phyloP scores from a whole-genome alignment of 768 basidiomycete species.

The Lactarius pseudohatsudake region DNA sequence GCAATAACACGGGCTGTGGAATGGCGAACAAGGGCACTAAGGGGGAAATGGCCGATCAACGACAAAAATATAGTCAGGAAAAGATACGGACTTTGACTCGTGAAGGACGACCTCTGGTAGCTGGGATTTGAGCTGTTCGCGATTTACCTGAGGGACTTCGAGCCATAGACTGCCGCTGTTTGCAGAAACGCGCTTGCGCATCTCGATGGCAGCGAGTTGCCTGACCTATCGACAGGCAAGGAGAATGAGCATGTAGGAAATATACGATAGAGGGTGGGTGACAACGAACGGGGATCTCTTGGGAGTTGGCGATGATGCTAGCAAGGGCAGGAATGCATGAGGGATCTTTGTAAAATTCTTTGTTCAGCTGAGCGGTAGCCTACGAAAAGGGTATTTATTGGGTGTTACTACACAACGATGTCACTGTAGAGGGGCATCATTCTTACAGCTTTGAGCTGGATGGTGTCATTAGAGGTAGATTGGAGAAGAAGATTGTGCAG shows the following conservation, averaged over 20 bases:
- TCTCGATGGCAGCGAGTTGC: slow-evolving; percentile 95
- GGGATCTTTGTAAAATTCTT: slow-evolving; percentile 89
- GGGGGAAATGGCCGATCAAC: slow-evolving; percentile 22
- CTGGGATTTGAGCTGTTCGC: slow-evolving; percentile 82
- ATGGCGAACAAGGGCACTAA: slow-evolving; percentile 87
- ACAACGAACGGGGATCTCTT: slow-evolving; percentile 74
- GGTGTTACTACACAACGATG: slow-evolving; percentile 20
- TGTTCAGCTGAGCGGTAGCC: slow-evolving; percentile 91
- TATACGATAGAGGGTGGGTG: neutral
- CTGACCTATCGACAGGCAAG: slow-evolving; percentile 60
- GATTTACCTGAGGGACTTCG: slow-evolving; percentile 59
- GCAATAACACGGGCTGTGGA: slow-evolving; percentile 91
- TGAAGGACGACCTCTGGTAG: slow-evolving; percentile 74
- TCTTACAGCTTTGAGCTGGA: slow-evolving; percentile 83
- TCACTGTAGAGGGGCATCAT: slow-evolving; percentile 18
- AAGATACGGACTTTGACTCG: slow-evolving; percentile 66
- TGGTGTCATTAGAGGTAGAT: slow-evolving; percentile 85
- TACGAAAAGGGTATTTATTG: slow-evolving; percentile 34
- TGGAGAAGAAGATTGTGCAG: slow-evolving; percentile 85
- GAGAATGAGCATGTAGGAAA: neutral
- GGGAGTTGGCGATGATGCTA: slow-evolving; percentile 79
- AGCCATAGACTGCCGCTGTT: slow-evolving; percentile 85
- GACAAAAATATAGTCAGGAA: slow-evolving; percentile 13
- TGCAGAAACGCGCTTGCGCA: slow-evolving; percentile 85
- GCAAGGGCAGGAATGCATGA: slow-evolving; percentile 89